Conservation (phyloP, 345 rosid genomes). For the Brassica napus region Da-Ae NC_063445.1:10115501-10116000, state of each 20-base stretch:
- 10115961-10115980: neutral
- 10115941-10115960: neutral
- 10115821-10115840: neutral
- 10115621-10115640: neutral
- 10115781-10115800: neutral
- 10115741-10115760: neutral
- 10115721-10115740: neutral
- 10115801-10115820: slow-evolving; percentile 5
- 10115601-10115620: neutral
- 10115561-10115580: neutral
- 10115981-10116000: neutral
- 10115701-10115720: neutral
- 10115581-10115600: neutral
- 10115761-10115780: neutral
- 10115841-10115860: neutral
- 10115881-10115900: neutral
- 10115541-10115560: slow-evolving; percentile 33
- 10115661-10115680: neutral
- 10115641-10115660: neutral
- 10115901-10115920: neutral
- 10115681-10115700: too few species aligned
- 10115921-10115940: neutral
- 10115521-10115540: slow-evolving; percentile 39
- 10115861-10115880: neutral
- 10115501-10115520: slow-evolving; percentile 38